A percentile compares a stretch with the other conserved stretches of the same genome.
Evolutionary conservation across 1,284 basidiomycete species (phyloP).

Genomic region (Sanghuangporus baumii): DNA sequence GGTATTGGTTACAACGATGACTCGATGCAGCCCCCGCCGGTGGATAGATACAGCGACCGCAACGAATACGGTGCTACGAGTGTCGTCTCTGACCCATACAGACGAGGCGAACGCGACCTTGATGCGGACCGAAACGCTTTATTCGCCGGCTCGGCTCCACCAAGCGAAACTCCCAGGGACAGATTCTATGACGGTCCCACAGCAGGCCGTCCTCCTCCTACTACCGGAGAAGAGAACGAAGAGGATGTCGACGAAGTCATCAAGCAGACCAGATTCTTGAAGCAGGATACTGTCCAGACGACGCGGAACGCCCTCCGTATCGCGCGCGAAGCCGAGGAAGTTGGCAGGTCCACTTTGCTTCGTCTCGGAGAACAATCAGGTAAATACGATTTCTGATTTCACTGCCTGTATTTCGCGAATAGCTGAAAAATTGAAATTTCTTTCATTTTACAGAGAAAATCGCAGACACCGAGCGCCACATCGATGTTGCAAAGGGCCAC

Average conservation of each 20-base stretch:
- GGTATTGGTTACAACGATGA: slow-evolving; percentile 20
- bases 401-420: background rate
- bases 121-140: slow-evolving; percentile 69
- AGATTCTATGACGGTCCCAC: slow-evolving; percentile 49
- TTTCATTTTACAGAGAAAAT: slow-evolving; percentile 60
- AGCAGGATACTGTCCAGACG: slow-evolving; percentile 90
- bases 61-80: slow-evolving; percentile 48
- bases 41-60: slow-evolving; percentile 17
- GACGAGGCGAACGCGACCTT: slow-evolving; percentile 49
- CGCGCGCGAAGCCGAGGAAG: slow-evolving; percentile 95
- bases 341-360: slow-evolving; percentile 79
- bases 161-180: slow-evolving; percentile 41
- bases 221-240: slow-evolving; percentile 79
- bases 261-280: slow-evolving; percentile 83
- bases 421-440: background rate
- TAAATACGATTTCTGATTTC: slow-evolving; percentile 39
- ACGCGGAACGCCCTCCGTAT: slow-evolving; percentile 91
- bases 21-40: background rate
- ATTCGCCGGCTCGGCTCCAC: slow-evolving; percentile 64
- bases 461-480: slow-evolving; percentile 93
- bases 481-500: slow-evolving; percentile 92
- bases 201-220: slow-evolving; percentile 35
- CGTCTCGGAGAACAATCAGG: slow-evolving; percentile 95
- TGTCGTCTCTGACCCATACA: slow-evolving; percentile 56
- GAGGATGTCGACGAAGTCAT: slow-evolving; percentile 98